Conservation (phyloP, 495 filamentous ascomycete genomes). For the Beverwykella pulmonaria region DNA sequence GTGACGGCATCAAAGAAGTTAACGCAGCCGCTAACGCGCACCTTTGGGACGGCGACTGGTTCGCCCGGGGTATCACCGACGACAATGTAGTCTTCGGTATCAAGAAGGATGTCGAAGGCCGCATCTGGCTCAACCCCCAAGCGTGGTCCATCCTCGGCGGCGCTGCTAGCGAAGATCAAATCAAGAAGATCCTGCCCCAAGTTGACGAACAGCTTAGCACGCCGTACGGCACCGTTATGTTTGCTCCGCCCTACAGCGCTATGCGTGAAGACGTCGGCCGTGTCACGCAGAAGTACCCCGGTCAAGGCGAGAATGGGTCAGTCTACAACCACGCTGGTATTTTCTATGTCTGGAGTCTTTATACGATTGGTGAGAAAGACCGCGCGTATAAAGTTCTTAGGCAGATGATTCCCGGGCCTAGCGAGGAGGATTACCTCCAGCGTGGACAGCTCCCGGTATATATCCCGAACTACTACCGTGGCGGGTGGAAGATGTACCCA, state of each 20-base stretch:
- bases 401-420: slow-evolving; percentile 57
- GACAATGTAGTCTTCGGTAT: slow-evolving; percentile 56
- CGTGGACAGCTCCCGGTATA: slow-evolving; percentile 59
- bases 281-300: slow-evolving; percentile 60
- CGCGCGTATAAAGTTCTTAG: slow-evolving; percentile 55
- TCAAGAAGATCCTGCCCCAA: slow-evolving; percentile 51
- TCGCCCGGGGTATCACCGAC: slow-evolving; percentile 60
- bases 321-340: slow-evolving; percentile 61
- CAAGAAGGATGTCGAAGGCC: slow-evolving; percentile 54
- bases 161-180: slow-evolving; percentile 51
- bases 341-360: slow-evolving; percentile 58
- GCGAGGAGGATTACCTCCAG: slow-evolving; percentile 55
- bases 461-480: slow-evolving; percentile 62
- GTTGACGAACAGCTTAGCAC: slow-evolving; percentile 56
- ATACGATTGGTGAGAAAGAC: slow-evolving; percentile 53
- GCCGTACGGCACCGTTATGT: slow-evolving; percentile 58
- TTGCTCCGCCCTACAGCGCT: slow-evolving; percentile 54
- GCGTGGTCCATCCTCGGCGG: slow-evolving; percentile 58
- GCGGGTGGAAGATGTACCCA: slow-evolving; percentile 54
- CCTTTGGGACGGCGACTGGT: slow-evolving; percentile 61
- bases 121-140: slow-evolving; percentile 62
- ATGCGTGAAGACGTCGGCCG: slow-evolving; percentile 64
- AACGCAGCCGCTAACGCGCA: slow-evolving; percentile 56
- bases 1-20: slow-evolving; percentile 50
- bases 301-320: slow-evolving; percentile 59